Conservation (phyloP, 192 early-diverging fungal genomes). For the Gonapodya sp. region DNA sequence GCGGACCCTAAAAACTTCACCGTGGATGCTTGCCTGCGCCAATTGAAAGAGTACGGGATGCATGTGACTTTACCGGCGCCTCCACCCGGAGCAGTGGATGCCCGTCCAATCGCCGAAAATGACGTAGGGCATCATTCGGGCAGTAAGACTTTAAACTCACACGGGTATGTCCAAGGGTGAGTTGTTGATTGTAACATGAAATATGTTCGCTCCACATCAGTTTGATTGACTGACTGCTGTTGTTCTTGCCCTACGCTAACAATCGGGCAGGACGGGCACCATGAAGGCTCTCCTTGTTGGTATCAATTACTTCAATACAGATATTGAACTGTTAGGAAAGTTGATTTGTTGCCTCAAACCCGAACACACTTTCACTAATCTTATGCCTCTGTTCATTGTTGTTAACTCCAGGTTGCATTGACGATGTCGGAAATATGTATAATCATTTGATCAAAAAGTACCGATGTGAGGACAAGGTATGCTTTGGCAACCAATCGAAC, state of each 20-base stretch:
- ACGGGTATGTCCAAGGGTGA: not conserved
- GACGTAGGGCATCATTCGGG: not conserved
- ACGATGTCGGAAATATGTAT: not conserved
- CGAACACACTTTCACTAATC: not conserved
- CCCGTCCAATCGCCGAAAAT: too few relatives aligned
- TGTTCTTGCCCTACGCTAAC: not conserved
- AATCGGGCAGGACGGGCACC: not conserved
- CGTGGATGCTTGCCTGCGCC: not conserved
- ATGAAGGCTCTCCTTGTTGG: conserved; percentile 7
- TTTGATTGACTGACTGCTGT: not conserved
- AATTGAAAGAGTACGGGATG: not conserved
- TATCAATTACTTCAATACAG: not conserved
- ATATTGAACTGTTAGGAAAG: not conserved
- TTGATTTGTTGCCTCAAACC: not conserved
- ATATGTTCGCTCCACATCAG: not conserved
- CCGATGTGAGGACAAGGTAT: not conserved
- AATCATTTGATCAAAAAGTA: not conserved
- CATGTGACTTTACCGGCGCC: not conserved
- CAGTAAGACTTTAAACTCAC: not conserved
- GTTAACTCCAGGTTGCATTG: not conserved
- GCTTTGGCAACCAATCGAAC: not conserved
- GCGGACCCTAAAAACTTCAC: not conserved
- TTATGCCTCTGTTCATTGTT: not conserved
- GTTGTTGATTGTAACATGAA: not conserved
- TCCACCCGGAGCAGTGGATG: too few relatives aligned